Evolutionary conservation across 2,329 filamentous ascomycete genomes (phyloP), one percentile per base, ranked within the genome.

Genomic region (Beauveria sp.): DNA sequence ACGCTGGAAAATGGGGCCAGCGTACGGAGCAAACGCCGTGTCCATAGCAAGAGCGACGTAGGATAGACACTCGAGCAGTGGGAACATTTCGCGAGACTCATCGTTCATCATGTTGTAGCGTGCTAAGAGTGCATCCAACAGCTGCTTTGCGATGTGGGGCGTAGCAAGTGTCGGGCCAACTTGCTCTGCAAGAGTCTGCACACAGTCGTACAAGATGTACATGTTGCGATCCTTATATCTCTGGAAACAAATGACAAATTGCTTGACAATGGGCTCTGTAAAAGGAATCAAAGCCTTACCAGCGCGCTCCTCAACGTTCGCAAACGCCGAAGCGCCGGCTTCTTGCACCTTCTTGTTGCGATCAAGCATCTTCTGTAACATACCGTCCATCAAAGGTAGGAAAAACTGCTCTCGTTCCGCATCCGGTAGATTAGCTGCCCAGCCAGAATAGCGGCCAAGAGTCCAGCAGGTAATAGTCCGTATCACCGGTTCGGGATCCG

Each of bases 151-250:
- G n/a, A 96, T 83, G 57, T 92, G 84, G 7, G 89, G 89, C 63
- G 85, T 82, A n/a, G 91, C 89, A 65, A 99, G 80, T 40, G 89
- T 85, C 7, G 88, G 86, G 12, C 91, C 92, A 59, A 97, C 89
- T 70, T 91, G 89, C 73, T 99, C 94, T 3, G 94, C 94, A 61
- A 99, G 80, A 0, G 94, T 99, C 77, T 99, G 94, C 40, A 99
- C 91, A 73, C 94, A 97, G 76, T 99, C 94, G 77, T 99, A 99
- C 40, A 99, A 84, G 59, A 97, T 96, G 77, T 96, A 97, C 86
- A 97, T 97, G 77, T 99, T 99, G 69, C 91, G 88, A 75, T 97
- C 93, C 81, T 99, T 97, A 84, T 97, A 99, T 75, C 90, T 92
- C 58, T 81, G 84, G 75, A 99, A 99, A 74, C 94, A 99, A 63